These are phyloP conservation scores for Lobosporangium transversale DNA, from an alignment of 192 early-diverging fungal species.

Conservation along the genomic window DNA sequence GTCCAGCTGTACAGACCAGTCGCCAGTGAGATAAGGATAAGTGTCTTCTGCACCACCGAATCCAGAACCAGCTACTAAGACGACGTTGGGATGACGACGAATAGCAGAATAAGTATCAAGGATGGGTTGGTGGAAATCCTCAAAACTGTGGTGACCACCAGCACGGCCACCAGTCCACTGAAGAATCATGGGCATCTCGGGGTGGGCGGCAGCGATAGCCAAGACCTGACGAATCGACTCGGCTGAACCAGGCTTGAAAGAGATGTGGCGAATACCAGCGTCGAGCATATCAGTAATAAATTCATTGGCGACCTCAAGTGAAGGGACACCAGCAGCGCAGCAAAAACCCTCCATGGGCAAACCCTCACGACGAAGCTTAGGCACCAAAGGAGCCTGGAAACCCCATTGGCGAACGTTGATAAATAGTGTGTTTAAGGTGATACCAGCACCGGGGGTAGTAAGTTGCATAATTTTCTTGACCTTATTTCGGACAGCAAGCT, in stretches of 20 bases:
- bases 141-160: slow-evolving; percentile 96
- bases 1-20: slow-evolving; percentile 85
- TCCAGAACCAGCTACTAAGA: slow-evolving; percentile 90
- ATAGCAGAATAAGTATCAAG: slow-evolving; percentile 88
- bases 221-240: slow-evolving; percentile 86
- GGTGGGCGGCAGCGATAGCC: slow-evolving; percentile 82
- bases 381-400: slow-evolving; percentile 86
- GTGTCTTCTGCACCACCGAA: slow-evolving; percentile 90
- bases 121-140: slow-evolving; percentile 94
- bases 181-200: slow-evolving; percentile 86
- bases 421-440: slow-evolving; percentile 93
- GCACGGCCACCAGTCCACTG: slow-evolving; percentile 98
- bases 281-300: slow-evolving; percentile 77
- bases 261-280: slow-evolving; percentile 82
- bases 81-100: slow-evolving; percentile 80
- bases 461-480: slow-evolving; percentile 77
- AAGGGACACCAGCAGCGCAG: slow-evolving; percentile 93
- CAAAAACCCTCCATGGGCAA: slow-evolving; percentile 91
- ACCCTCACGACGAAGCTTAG: slow-evolving; percentile 82
- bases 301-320: slow-evolving; percentile 84
- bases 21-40: slow-evolving; percentile 91
- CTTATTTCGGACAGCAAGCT: slow-evolving; percentile 70
- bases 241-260: slow-evolving; percentile 85
- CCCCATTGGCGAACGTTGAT: slow-evolving; percentile 92
- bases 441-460: slow-evolving; percentile 82